Evolutionary conservation across 208 protist species (phyloP).

Genomic region (Novymonas esmeraldas): DNA sequence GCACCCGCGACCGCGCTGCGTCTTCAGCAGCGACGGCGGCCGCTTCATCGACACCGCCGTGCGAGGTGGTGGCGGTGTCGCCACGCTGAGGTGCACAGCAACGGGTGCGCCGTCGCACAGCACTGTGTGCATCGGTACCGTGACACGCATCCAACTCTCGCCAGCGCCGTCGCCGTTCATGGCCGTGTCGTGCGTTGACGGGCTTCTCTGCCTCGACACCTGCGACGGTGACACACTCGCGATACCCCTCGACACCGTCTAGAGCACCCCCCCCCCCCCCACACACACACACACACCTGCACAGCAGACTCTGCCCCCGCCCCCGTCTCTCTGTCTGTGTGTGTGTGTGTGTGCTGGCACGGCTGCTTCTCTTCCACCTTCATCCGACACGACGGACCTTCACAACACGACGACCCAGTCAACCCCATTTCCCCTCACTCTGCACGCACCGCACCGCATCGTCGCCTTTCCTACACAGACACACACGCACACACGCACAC

Average conservation of each 20-base stretch:
- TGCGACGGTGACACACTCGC: slow-evolving; percentile 20
- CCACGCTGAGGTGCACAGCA: slow-evolving; percentile 1
- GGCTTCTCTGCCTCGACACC: slow-evolving; percentile 26
- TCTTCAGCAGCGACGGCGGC: slow-evolving; percentile 18
- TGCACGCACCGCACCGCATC: too few species aligned
- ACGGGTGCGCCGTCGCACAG: background rate
- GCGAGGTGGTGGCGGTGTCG: background rate
- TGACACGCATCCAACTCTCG: slow-evolving; percentile 6
- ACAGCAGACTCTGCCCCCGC: too few species aligned
- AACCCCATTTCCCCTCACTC: too few species aligned
- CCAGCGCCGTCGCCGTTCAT: slow-evolving; percentile 9
- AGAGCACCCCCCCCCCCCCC: background rate
- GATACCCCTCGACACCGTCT: background rate
- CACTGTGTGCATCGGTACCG: background rate
- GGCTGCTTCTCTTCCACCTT: background rate
- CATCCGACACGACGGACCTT: background rate
- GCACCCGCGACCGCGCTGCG: slow-evolving; percentile 8
- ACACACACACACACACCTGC: too few species aligned
- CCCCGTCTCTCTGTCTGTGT: background rate
- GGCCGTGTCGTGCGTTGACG: slow-evolving; percentile 24
- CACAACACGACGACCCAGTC: too few species aligned
- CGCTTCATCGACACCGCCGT: slow-evolving; percentile 12
- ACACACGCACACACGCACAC: background rate
- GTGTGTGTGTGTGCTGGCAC: background rate
- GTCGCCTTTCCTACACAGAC: too few species aligned